A percentile compares a stretch with the other conserved stretches of the same genome.
Evolutionary conservation across 2,329 filamentous ascomycete genomes (phyloP).

Genomic region (Paraconiothyrium brasiliense): DNA sequence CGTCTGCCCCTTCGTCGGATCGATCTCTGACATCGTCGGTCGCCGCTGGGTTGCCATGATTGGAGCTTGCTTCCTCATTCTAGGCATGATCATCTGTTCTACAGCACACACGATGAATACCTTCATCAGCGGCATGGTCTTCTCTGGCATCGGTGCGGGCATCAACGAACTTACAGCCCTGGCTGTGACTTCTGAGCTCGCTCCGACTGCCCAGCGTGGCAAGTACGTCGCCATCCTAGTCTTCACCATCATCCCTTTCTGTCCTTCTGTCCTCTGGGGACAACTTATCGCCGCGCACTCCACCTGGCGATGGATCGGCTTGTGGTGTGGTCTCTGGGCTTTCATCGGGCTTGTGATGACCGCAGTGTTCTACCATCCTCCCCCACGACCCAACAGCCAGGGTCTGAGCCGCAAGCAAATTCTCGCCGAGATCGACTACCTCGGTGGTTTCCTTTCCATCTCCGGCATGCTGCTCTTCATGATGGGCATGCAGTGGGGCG

Average conservation of each 20-base stretch:
- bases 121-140: slow-evolving; percentile 32
- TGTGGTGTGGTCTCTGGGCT: not conserved
- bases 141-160: slow-evolving; percentile 72
- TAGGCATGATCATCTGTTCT: slow-evolving; percentile 45
- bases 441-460: slow-evolving; percentile 43
- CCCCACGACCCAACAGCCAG: slow-evolving; percentile 50
- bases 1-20: slow-evolving; percentile 71
- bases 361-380: slow-evolving; percentile 58
- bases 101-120: slow-evolving; percentile 44
- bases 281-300: slow-evolving; percentile 58
- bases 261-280: slow-evolving; percentile 69
- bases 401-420: not conserved
- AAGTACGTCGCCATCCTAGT: slow-evolving; percentile 69
- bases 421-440: slow-evolving; percentile 39
- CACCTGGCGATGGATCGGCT: not conserved
- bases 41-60: slow-evolving; percentile 43
- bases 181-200: slow-evolving; percentile 65
- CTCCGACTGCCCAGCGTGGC: slow-evolving; percentile 70
- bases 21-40: slow-evolving; percentile 47
- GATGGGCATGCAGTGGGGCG: slow-evolving; percentile 51
- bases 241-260: slow-evolving; percentile 70
- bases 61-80: slow-evolving; percentile 46
- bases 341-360: not conserved
- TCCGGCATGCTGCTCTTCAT: slow-evolving; percentile 46
- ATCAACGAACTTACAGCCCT: slow-evolving; percentile 75